A percentile compares a stretch with the other conserved stretches of the same genome.
Evolutionary conservation across 1,284 basidiomycete genomes (phyloP).

Genomic region (Chondrostereum purpureum): DNA sequence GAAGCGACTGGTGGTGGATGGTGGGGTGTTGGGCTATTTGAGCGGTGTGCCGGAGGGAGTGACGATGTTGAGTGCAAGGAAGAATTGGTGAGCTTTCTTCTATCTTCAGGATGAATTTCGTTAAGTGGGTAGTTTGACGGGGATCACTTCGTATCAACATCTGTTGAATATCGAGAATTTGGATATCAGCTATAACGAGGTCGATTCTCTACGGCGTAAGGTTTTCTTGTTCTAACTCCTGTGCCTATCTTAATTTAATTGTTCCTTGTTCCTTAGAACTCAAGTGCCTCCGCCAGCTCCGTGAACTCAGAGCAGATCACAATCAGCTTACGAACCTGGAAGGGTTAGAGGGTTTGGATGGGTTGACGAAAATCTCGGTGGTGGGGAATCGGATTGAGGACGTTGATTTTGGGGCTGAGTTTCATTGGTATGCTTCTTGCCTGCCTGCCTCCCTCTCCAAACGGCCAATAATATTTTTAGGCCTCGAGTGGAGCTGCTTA

Average conservation of each 20-base stretch:
- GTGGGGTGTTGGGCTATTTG: too few species aligned
- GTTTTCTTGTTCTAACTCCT: slow-evolving; percentile 20
- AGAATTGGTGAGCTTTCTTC: slow-evolving; percentile 5
- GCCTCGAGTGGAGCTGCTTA: slow-evolving; percentile 77
- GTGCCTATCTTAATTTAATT: neutral
- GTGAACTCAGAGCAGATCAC: slow-evolving; percentile 83
- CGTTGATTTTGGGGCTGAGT: slow-evolving; percentile 56
- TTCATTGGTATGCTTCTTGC: slow-evolving; percentile 55
- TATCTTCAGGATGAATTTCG: slow-evolving; percentile 9
- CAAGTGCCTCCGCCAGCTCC: slow-evolving; percentile 77
- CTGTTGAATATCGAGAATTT: slow-evolving; percentile 81
- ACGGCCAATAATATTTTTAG: slow-evolving; percentile 28
- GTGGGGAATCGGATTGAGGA: slow-evolving; percentile 68
- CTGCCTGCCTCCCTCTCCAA: neutral
- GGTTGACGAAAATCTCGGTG: slow-evolving; percentile 78
- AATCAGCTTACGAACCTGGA: slow-evolving; percentile 77
- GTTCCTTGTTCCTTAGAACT: slow-evolving; percentile 48
- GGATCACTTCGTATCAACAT: slow-evolving; percentile 86
- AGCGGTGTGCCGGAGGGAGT: slow-evolving; percentile 70
- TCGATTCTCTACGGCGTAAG: slow-evolving; percentile 83
- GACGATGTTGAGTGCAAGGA: neutral
- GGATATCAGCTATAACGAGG: slow-evolving; percentile 86
- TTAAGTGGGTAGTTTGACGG: slow-evolving; percentile 57
- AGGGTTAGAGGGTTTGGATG: slow-evolving; percentile 74
- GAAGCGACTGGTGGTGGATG: too few species aligned